phyloP scores from a whole-genome alignment of 331 rosid species.

The Acacia pycnantha region DNA sequence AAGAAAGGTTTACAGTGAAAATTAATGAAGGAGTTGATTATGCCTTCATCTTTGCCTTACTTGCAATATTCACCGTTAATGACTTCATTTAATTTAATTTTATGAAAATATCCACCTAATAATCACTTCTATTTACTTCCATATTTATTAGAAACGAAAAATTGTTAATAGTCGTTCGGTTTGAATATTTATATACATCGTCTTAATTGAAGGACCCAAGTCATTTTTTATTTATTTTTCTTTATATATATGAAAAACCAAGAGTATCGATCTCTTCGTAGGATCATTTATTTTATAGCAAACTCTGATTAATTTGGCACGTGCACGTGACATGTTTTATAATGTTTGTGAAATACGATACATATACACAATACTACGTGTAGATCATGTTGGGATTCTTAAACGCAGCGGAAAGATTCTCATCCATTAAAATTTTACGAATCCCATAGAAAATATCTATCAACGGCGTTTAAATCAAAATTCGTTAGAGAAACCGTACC shows the following conservation, averaged over 20 bases:
- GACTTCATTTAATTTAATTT: constrained; percentile 22
- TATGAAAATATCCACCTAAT: neutral
- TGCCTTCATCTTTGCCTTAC: constrained; percentile 31
- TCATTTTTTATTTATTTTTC: too few relatives aligned
- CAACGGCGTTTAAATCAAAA: too few relatives aligned
- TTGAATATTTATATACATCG: too few relatives aligned
- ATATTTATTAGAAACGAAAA: neutral
- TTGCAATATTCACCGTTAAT: constrained; percentile 33
- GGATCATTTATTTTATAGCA: neutral
- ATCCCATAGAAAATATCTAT: too few relatives aligned
- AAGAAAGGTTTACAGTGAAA: constrained; percentile 25
- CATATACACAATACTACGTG: neutral
- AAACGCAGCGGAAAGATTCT: too few relatives aligned
- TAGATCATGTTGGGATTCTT: too few relatives aligned
- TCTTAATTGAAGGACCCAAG: too few relatives aligned
- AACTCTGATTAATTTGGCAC: neutral
- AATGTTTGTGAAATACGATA: neutral
- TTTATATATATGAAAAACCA: neutral
- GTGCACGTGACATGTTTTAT: neutral
- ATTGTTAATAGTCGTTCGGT: too few relatives aligned
- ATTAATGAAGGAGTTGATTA: constrained; percentile 32
- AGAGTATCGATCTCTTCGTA: neutral
- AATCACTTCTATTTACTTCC: neutral
- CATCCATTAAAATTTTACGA: too few relatives aligned
- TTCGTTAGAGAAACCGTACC: too few relatives aligned